These are phyloP conservation scores for Xylaria grammica DNA, from an alignment of 495 filamentous ascomycete genomes.

Conservation along the genomic window DNA sequence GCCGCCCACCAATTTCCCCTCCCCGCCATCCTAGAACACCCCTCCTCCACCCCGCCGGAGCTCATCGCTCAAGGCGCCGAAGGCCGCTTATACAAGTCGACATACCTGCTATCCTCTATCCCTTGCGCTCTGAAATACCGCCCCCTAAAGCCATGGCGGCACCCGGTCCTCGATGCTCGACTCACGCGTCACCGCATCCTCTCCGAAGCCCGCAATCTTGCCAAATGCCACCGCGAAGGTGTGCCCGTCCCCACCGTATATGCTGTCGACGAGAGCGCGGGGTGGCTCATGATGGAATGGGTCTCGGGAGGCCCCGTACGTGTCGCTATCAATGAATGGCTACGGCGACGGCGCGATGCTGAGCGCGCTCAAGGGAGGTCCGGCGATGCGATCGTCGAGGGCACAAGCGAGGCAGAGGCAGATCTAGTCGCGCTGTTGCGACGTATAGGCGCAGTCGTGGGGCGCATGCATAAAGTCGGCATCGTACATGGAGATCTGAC, in stretches of 20 bases:
- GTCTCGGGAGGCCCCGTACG: conserved; percentile 74
- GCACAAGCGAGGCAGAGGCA: conserved; percentile 42
- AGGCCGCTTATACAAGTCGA: conserved; percentile 88
- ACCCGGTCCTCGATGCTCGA: conserved; percentile 85
- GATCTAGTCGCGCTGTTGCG: conserved; percentile 64
- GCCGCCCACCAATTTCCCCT: conserved; percentile 52
- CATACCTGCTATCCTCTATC: conserved; percentile 70
- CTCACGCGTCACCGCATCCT: conserved; percentile 85
- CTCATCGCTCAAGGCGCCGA: conserved; percentile 93
- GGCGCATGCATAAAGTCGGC: conserved; percentile 78
- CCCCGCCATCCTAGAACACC: conserved; percentile 67
- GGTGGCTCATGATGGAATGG: conserved; percentile 93
- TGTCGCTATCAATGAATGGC: conserved; percentile 69
- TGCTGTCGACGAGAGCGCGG: conserved; percentile 71
- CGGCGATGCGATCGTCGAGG: conserved; percentile 44
- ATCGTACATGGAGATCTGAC: conserved; percentile 96
- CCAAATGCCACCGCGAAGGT: conserved; percentile 74
- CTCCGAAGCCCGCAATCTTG: conserved; percentile 84
- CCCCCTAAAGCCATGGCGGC: conserved; percentile 89
- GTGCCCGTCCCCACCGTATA: conserved; percentile 79
- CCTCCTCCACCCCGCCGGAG: conserved; percentile 58
- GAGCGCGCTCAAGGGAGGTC: conserved; percentile 46
- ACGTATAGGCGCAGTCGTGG: conserved; percentile 74
- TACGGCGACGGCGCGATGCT: conserved; percentile 39
- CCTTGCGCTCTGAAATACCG: conserved; percentile 91